These are phyloP conservation scores for Ustilago tritici DNA, from an alignment of 1,284 basidiomycete genomes.

Conservation along the genomic window DNA sequence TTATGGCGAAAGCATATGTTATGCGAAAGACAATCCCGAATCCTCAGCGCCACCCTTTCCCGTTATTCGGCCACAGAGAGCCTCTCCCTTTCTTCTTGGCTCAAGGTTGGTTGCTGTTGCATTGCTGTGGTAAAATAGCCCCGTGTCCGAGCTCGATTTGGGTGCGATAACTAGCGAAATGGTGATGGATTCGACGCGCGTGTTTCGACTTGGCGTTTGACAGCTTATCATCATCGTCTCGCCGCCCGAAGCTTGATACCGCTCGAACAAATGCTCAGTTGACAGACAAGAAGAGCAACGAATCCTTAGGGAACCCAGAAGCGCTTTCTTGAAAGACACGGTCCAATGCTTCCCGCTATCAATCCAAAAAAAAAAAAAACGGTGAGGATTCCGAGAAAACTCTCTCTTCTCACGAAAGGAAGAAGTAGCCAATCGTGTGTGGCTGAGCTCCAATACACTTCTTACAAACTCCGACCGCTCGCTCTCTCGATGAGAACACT, in stretches of 20 bases:
- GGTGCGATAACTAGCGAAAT: neutral
- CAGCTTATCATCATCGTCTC: neutral
- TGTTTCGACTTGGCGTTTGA: neutral
- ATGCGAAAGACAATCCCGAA: neutral
- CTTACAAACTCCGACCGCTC: neutral
- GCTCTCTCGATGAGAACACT: neutral
- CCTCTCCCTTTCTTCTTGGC: neutral
- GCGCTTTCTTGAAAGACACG: neutral
- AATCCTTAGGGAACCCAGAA: no score
- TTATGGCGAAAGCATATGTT: neutral
- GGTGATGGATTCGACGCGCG: neutral
- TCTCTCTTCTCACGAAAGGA: neutral
- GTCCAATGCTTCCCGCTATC: neutral
- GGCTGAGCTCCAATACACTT: no score
- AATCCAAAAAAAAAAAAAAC: neutral
- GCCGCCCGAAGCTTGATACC: neutral
- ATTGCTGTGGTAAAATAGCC: neutral
- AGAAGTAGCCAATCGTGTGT: neutral
- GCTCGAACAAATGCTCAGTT: no score
- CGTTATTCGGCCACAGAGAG: no score
- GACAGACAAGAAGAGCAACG: no score
- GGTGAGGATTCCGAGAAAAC: neutral
- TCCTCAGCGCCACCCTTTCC: neutral
- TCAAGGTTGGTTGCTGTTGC: neutral
- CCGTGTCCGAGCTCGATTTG: neutral